phyloP scores from a whole-genome alignment of 129 eudicot species.

The Helianthus tuberosus region DNA sequence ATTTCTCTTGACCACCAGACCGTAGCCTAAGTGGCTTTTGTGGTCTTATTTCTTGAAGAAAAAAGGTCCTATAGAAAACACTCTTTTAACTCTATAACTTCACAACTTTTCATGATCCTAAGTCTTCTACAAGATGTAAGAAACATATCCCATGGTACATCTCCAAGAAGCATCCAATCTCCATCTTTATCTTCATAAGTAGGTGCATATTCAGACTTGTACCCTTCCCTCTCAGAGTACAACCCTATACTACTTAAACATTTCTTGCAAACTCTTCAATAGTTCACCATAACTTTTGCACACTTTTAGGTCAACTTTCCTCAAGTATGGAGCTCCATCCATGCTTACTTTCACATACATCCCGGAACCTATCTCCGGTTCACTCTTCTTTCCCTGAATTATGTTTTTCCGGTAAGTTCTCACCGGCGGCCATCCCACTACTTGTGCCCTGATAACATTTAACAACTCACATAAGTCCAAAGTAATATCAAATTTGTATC shows the following conservation, averaged over 20 bases:
- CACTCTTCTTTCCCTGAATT: slow-evolving; percentile 47
- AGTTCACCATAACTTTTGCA: slow-evolving; percentile 72
- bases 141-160: slow-evolving; percentile 94
- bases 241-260: slow-evolving; percentile 77
- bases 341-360: slow-evolving; percentile 87
- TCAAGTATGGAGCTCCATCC: slow-evolving; percentile 92
- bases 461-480: slow-evolving; percentile 14
- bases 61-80: slow-evolving; percentile 36
- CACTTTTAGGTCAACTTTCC: slow-evolving; percentile 74
- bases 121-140: slow-evolving; percentile 70
- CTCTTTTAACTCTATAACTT: slow-evolving; percentile 42
- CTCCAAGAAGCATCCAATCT: slow-evolving; percentile 95
- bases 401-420: slow-evolving; percentile 73
- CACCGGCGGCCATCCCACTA: slow-evolving; percentile 96
- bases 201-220: slow-evolving; percentile 65
- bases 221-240: slow-evolving; percentile 72
- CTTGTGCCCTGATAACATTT: slow-evolving; percentile 65
- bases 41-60: slow-evolving; percentile 29
- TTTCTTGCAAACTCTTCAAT: slow-evolving; percentile 53
- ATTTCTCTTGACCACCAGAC: no score
- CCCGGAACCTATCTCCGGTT: slow-evolving; percentile 43
- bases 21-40: not conserved
- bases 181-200: slow-evolving; percentile 96
- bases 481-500: no score
- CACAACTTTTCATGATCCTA: slow-evolving; percentile 78